Percentiles rank a stretch among this genome's conserved stretches.
phyloP scores from a whole-genome alignment of 2,329 filamentous ascomycete genomes.

The Teratosphaeria viscida region DNA sequence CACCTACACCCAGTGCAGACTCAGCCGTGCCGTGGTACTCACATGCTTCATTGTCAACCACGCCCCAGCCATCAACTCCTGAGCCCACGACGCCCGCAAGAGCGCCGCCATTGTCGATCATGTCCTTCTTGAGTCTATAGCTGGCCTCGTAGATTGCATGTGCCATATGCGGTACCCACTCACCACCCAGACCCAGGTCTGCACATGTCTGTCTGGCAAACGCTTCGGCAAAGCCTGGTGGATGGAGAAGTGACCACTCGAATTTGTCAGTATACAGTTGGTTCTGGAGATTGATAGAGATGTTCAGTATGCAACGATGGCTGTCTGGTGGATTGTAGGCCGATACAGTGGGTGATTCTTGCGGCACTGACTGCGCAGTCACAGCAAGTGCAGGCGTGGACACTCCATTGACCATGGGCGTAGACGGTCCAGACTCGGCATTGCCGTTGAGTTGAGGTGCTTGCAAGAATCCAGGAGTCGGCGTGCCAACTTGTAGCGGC shows the following conservation, averaged over 20 bases:
- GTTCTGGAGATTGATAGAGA: conserved; percentile 86
- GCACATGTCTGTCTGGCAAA: conserved; percentile 90
- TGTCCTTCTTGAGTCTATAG: conserved; percentile 86
- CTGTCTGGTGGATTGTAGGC: conserved; percentile 85
- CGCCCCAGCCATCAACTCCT: conserved; percentile 55
- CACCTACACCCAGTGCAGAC: conserved; percentile 49
- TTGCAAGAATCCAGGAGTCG: conserved; percentile 20
- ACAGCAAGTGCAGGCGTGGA: conserved; percentile 50
- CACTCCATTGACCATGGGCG: conserved; percentile 37
- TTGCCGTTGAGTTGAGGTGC: conserved; percentile 42
- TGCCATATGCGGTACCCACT: conserved; percentile 90
- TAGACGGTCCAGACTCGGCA: conserved; percentile 32
- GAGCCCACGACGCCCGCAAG: conserved; percentile 59
- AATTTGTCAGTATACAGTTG: conserved; percentile 94
- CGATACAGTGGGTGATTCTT: conserved; percentile 28
- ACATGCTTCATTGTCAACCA: conserved; percentile 82
- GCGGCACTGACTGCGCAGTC: conserved; percentile 50
- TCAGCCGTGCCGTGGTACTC: conserved; percentile 38
- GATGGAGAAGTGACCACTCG: conserved; percentile 90
- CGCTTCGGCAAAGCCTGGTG: conserved; percentile 79
- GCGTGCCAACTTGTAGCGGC: conserved; percentile 22
- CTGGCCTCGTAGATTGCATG: conserved; percentile 97
- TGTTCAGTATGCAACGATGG: conserved; percentile 81
- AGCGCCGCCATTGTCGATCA: conserved; percentile 66
- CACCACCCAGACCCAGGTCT: conserved; percentile 76